phyloP scores from a whole-genome alignment of 2,329 filamentous ascomycete genomes.

The Penicillium occitanis region DNA sequence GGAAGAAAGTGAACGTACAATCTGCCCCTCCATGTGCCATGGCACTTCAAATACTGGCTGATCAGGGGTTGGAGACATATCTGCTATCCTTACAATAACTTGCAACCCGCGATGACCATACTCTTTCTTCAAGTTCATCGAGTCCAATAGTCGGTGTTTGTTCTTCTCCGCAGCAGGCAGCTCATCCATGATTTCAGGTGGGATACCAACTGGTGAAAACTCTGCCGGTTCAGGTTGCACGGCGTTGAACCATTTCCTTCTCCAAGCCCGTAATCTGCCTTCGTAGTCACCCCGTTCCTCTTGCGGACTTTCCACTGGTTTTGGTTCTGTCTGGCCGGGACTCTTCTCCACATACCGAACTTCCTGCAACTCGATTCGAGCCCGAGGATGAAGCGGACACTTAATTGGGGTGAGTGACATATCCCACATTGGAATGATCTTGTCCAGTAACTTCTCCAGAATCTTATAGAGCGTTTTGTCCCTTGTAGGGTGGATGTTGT shows the following conservation, averaged over 20 bases:
- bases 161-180: constrained; percentile 29
- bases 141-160: constrained; percentile 30
- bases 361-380: constrained; percentile 34
- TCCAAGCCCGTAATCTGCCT: constrained; percentile 29
- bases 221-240: constrained; percentile 32
- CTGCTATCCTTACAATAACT: constrained; percentile 63
- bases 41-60: constrained; percentile 53
- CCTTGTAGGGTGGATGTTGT: constrained; percentile 46
- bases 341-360: constrained; percentile 29
- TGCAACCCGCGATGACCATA: constrained; percentile 53
- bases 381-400: constrained; percentile 34
- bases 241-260: constrained; percentile 25
- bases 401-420: constrained; percentile 33
- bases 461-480: constrained; percentile 38
- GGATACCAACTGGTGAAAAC: constrained; percentile 35
- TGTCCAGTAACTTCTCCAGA: constrained; percentile 40
- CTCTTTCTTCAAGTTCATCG: constrained; percentile 35
- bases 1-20: constrained; percentile 28
- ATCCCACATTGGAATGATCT: constrained; percentile 30
- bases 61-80: constrained; percentile 59
- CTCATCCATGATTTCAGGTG: constrained; percentile 30
- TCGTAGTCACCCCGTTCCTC: constrained; percentile 30
- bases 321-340: constrained; percentile 21
- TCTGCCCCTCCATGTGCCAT: constrained; percentile 52
- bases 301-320: constrained; percentile 19